These are phyloP conservation scores for Ophiocordyceps sinensis DNA, from an alignment of 2,329 filamentous ascomycete genomes.

Conservation along the genomic window DNA sequence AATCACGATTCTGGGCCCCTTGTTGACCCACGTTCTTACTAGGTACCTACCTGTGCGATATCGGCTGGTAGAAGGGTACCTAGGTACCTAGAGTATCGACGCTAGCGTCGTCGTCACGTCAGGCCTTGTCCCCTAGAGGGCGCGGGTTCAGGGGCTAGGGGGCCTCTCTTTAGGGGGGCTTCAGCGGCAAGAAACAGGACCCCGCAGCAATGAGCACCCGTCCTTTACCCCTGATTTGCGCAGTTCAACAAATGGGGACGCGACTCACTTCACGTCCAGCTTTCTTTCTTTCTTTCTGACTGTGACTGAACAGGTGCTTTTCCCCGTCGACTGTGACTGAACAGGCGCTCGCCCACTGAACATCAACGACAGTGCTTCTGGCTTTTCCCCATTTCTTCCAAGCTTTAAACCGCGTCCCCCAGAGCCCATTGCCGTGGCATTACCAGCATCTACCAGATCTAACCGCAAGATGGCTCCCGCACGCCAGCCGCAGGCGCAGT, in stretches of 20 bases:
- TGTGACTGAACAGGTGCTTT: too few relatives aligned
- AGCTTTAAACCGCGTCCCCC: background rate
- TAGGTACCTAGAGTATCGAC: too few relatives aligned
- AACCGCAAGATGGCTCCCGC: constrained; percentile 23
- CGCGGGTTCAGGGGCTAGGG: background rate
- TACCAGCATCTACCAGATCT: background rate
- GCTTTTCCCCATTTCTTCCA: background rate
- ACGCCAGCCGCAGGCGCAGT: constrained; percentile 29
- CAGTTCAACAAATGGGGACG: too few relatives aligned
- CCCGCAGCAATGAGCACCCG: too few relatives aligned
- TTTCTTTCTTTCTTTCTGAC: too few relatives aligned
- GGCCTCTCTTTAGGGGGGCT: background rate
- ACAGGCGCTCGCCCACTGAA: background rate
- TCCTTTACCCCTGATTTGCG: too few relatives aligned
- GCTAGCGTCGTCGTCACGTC: too few relatives aligned
- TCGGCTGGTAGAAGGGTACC: background rate
- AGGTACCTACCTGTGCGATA: background rate
- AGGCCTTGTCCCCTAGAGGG: too few relatives aligned
- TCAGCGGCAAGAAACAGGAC: background rate
- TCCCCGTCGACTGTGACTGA: background rate
- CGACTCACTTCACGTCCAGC: too few relatives aligned
- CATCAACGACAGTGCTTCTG: background rate
- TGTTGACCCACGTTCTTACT: background rate
- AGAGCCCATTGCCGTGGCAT: background rate
- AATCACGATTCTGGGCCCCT: background rate